These are phyloP conservation scores for Penicillium arizonense DNA, from an alignment of 495 filamentous ascomycete genomes.

Conservation along the genomic window DNA sequence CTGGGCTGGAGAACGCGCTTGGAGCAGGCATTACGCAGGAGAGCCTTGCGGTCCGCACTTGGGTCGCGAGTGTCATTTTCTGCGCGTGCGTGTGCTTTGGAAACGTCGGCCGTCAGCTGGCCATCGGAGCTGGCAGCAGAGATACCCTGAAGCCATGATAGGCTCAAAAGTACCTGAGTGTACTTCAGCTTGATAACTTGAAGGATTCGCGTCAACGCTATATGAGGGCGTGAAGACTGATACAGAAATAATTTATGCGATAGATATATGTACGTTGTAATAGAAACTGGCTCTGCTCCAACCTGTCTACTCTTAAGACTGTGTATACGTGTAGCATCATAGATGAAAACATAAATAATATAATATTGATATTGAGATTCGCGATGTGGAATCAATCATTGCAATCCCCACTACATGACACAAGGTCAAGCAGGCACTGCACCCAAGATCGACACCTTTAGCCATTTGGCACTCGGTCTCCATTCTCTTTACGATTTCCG, in stretches of 20 bases:
- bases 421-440: slow-evolving; percentile 52
- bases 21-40: slow-evolving; percentile 65
- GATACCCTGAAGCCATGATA: slow-evolving; percentile 23
- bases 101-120: slow-evolving; percentile 84
- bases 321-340: neutral
- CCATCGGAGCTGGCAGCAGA: slow-evolving; percentile 36
- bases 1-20: slow-evolving; percentile 40
- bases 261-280: neutral
- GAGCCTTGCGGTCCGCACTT: slow-evolving; percentile 74
- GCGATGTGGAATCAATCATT: slow-evolving; percentile 65
- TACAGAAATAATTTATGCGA: neutral
- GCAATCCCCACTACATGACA: slow-evolving; percentile 57
- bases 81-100: slow-evolving; percentile 95
- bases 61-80: slow-evolving; percentile 90
- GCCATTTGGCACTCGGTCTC: slow-evolving; percentile 45
- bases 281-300: neutral
- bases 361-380: slow-evolving; percentile 15
- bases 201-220: neutral
- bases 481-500: slow-evolving; percentile 66
- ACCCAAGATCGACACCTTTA: slow-evolving; percentile 64
- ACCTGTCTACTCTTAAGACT: too few species aligned
- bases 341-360: slow-evolving; percentile 5
- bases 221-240: neutral
- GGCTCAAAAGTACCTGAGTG: neutral
- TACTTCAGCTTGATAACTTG: neutral